Evolutionary conservation across 108 stramenopile species (phyloP), one percentile per base, ranked within the genome.

Genomic region (Chaetoceros muelleri): DNA sequence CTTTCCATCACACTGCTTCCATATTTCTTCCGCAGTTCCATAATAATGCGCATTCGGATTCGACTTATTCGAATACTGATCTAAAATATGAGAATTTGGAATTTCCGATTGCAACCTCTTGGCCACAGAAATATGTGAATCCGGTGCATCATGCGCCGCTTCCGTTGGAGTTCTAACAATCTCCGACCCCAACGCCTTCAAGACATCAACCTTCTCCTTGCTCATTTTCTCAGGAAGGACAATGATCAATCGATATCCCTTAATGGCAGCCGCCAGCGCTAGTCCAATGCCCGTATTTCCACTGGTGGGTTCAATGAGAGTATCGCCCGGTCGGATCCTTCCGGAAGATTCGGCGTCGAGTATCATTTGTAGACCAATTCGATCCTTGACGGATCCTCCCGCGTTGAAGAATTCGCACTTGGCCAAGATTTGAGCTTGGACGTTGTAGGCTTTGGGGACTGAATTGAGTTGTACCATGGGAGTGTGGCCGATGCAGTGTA

Each of bases 221-320:
- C 73, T 74, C 94, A 94, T 94, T 62, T 94, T 95, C 67, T 95
- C 93, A 17, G 96, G 96, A 54, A 97, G 57, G 18, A 84, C 85
- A 61, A 97, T 95, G 55, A 97, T 93, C 54, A 82, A 85, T 28
- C 72, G 70, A 55, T 88, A 93, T 0, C 93, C 93, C 57, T 84
- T 84, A 17, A 93, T 80, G 7, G 94, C 94, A 20, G 84, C 78
- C 5, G 87, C 90, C 44, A 95, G 59, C 0, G 96, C 93, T 5
- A 97, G 70, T 17, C 96, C 94, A 50, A 97, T 97, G 31, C 96
- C 95, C 7, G 96, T 97, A 73, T 95, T 97, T 16, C 96, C 96
- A 18, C 79, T 79, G 2, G 96, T 97, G n/a, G 93, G 93, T 66
- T 97, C 96, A 60, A 97, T 95, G 26, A 97, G 60, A 7, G 94